A percentile compares a stretch with the other conserved stretches of the same genome.
Conservation (phyloP, 495 filamentous ascomycete genomes). For the Aspergillus hancockii region DNA sequence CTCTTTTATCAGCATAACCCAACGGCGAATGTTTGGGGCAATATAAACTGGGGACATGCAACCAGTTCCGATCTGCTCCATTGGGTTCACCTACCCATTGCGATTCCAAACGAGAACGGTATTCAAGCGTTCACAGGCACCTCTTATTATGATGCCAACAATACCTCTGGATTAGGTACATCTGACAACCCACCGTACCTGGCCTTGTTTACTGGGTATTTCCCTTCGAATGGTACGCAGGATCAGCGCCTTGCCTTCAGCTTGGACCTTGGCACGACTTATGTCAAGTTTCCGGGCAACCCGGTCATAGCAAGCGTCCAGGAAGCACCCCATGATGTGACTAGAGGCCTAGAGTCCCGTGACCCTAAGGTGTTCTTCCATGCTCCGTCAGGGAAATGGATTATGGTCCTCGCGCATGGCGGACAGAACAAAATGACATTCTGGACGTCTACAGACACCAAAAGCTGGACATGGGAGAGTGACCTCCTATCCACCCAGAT, state of each 20-base stretch:
- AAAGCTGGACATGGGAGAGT: constrained; percentile 15
- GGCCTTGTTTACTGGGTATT: constrained; percentile 11
- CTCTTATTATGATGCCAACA: constrained; percentile 5
- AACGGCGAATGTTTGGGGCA: constrained; percentile 16
- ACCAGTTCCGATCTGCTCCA: constrained; percentile 9
- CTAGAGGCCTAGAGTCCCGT: constrained; percentile 9
- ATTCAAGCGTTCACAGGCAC: constrained; percentile 11
- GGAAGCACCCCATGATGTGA: constrained; percentile 10
- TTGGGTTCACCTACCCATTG: constrained; percentile 11
- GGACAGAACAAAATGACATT: constrained; percentile 12
- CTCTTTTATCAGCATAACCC: constrained; percentile 18
- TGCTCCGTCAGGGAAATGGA: constrained; percentile 6
- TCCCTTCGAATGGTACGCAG: constrained; percentile 4
- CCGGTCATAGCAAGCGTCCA: constrained; percentile 7
- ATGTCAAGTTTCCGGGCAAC: constrained; percentile 1
- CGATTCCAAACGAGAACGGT: constrained; percentile 9
- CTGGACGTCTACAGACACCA: constrained; percentile 8
- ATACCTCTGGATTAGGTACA: constrained; percentile 10
- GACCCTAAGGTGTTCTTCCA: constrained; percentile 18
- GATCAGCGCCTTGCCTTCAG: constrained; percentile 16
- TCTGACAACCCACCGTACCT: constrained; percentile 6
- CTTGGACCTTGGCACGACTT: constrained; percentile 7
- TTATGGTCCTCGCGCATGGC: constrained; percentile 13
- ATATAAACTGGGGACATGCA: constrained; percentile 17
- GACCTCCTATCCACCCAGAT: neutral